These are phyloP conservation scores for Cercospora sesami DNA, from an alignment of 2,329 filamentous ascomycete genomes.

Conservation along the genomic window DNA sequence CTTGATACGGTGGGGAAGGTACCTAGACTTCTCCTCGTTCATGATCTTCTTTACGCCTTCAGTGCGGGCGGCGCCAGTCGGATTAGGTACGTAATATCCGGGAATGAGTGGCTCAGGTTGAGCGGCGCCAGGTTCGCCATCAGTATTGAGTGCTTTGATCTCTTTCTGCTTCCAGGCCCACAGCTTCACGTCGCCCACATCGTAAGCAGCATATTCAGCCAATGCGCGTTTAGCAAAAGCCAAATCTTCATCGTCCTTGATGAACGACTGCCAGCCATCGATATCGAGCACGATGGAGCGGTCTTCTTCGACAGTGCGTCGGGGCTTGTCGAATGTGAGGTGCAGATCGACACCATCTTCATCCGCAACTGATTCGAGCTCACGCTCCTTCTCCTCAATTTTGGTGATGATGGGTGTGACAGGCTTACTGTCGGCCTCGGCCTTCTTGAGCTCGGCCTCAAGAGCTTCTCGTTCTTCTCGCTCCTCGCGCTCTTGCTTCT, in stretches of 20 bases:
- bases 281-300: conserved; percentile 64
- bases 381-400: conserved; percentile 40
- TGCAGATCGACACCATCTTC: conserved; percentile 58
- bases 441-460: conserved; percentile 45
- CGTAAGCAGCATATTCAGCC: conserved; percentile 47
- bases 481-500: conserved; percentile 69
- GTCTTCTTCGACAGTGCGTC: conserved; percentile 67
- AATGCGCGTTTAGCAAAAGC: conserved; percentile 57
- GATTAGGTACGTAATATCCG: conserved; percentile 80
- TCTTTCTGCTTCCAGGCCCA: conserved; percentile 74
- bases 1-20: conserved; percentile 94
- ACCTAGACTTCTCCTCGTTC: conserved; percentile 97
- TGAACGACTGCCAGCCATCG: conserved; percentile 66
- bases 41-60: conserved; percentile 94
- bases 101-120: conserved; percentile 57
- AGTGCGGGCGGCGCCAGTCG: conserved; percentile 81
- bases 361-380: conserved; percentile 50
- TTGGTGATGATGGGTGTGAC: conserved; percentile 41
- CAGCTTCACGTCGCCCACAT: conserved; percentile 58
- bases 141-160: conserved; percentile 67
- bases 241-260: conserved; percentile 70
- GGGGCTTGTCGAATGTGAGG: conserved; percentile 59
- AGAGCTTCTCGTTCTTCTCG: conserved; percentile 59
- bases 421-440: conserved; percentile 33
- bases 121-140: conserved; percentile 56